These are phyloP conservation scores for Diaporthe citrichinensis DNA, from an alignment of 2,329 filamentous ascomycete species.

Conservation along the genomic window DNA sequence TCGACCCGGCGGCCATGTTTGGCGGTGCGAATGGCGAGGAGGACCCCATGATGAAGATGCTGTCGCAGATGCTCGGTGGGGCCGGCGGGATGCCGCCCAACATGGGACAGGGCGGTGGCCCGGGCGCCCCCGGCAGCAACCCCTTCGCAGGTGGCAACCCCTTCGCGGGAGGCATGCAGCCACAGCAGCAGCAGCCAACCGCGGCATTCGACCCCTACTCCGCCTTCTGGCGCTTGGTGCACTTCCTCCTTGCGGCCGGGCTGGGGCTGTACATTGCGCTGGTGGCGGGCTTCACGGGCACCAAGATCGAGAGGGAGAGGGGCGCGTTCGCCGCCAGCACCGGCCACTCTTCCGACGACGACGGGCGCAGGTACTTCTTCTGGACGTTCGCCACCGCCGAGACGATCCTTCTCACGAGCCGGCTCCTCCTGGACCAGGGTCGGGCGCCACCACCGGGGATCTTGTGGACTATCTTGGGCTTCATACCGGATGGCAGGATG, in stretches of 20 bases:
- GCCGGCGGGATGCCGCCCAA: constrained; percentile 30
- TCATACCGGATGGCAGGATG: constrained; percentile 77
- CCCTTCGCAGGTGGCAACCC: constrained; percentile 50
- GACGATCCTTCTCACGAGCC: constrained; percentile 77
- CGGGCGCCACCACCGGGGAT: constrained; percentile 71
- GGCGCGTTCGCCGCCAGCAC: constrained; percentile 52
- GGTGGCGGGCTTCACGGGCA: constrained; percentile 78
- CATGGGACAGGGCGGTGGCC: constrained; percentile 50
- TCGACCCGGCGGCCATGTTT: constrained; percentile 47
- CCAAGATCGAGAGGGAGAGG: constrained; percentile 70
- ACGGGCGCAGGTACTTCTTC: constrained; percentile 72
- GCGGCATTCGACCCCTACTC: constrained; percentile 54
- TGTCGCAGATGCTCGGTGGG: constrained; percentile 78
- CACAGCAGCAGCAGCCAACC: constrained; percentile 51
- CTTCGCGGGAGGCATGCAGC: constrained; percentile 54
- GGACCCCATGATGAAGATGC: constrained; percentile 82
- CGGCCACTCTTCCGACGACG: constrained; percentile 42
- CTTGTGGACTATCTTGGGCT: constrained; percentile 72
- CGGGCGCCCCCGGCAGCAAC: constrained; percentile 50
- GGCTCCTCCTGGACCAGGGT: constrained; percentile 78
- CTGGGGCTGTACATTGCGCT: constrained; percentile 80
- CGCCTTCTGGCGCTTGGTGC: constrained; percentile 79
- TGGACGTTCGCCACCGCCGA: constrained; percentile 86
- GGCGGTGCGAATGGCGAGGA: constrained; percentile 52
- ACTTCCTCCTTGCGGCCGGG: constrained; percentile 78